Base-by-base conservation (phyloP, 148 eudicot genomes). In the Nepenthes mirabilis region DNA sequence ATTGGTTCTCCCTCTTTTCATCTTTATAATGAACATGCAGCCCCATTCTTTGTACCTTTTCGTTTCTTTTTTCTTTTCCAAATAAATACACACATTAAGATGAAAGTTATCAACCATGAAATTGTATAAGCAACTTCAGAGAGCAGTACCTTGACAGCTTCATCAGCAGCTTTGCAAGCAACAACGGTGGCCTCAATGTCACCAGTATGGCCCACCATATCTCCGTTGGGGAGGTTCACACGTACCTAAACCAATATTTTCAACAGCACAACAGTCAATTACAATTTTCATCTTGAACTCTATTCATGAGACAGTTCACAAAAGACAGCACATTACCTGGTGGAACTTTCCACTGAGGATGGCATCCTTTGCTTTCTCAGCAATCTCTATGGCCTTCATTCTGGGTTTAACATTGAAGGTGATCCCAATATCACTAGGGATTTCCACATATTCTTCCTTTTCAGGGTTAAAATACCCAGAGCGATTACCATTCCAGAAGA, bases 141-240 rank as follows among this genome's bases (percentile, higher is more conserved):
- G 36, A 36, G 51, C 56, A 6, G 57, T 81, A 88, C 97, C 97
- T 91, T 91, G 47, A 91, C 97, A 56, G 94, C 97, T 52, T 83
- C 85, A 72, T 91, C 96, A 66, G 97, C 97, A 65, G 93, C 95
- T 71, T 91, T 81, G 78, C 97, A 91, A 65, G 82, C 82, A 40
- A 79, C 93, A 63, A 88, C 34, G 2, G 96, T 91, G 56, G 97
- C 97, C 32, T 81, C 76, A 51, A 91, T 83, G 43, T 91, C 95
- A 63, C 97, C 95, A 5, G 96, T 91, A 76, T 91, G 97, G 45
- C 97, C 89, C 33, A 91, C 97, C 97, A 91, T 91, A 67, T 91
- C 97, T 36, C 94, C 33, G 59, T 88, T 91, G 33, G 97, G 96
- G 14, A 91, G 62, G 81, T 91, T 91, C 12, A 91, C 94, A 59